These are phyloP conservation scores for Fusarium tjaetaba DNA, from an alignment of 2,329 filamentous ascomycete genomes.

Conservation along the genomic window DNA sequence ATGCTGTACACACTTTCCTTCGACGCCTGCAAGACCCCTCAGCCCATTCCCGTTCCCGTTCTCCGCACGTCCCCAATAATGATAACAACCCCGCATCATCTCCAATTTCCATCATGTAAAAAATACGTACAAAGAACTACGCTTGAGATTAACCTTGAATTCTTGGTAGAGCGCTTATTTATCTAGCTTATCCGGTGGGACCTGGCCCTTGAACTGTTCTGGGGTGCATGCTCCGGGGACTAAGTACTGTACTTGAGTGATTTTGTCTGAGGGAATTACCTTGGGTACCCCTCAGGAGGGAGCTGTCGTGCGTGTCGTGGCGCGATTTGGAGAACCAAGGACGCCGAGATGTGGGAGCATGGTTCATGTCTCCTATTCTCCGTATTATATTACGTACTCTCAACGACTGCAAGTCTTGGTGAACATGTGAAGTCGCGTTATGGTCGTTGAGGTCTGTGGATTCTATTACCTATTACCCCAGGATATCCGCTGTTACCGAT, in stretches of 20 bases:
- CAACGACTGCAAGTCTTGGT: background rate
- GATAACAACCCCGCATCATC: conserved; percentile 26
- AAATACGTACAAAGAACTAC: conserved; percentile 38
- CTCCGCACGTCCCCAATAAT: conserved; percentile 34
- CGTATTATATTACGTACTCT: background rate
- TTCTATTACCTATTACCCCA: conserved; percentile 8
- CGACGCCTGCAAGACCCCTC: background rate
- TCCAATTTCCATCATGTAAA: conserved; percentile 42
- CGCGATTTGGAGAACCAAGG: conserved; percentile 2
- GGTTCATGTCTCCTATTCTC: background rate
- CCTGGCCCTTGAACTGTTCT: background rate
- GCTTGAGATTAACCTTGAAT: conserved; percentile 26
- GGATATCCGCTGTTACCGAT: conserved; percentile 1
- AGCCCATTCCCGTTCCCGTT: conserved; percentile 2
- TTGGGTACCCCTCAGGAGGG: background rate
- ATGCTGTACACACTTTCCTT: background rate
- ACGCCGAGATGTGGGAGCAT: background rate
- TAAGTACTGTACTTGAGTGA: conserved; percentile 32
- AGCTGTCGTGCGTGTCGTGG: background rate
- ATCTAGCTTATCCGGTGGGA: conserved; percentile 18
- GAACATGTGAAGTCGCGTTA: background rate
- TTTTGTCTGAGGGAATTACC: conserved; percentile 1
- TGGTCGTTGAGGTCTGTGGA: background rate
- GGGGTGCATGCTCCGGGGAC: conserved; percentile 29
- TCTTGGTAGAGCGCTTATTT: conserved; percentile 1